A percentile compares a stretch with the other conserved stretches of the same genome.
Evolutionary conservation across 1,284 basidiomycete species (phyloP).

Genomic region (Pseudozyma thailandica): DNA sequence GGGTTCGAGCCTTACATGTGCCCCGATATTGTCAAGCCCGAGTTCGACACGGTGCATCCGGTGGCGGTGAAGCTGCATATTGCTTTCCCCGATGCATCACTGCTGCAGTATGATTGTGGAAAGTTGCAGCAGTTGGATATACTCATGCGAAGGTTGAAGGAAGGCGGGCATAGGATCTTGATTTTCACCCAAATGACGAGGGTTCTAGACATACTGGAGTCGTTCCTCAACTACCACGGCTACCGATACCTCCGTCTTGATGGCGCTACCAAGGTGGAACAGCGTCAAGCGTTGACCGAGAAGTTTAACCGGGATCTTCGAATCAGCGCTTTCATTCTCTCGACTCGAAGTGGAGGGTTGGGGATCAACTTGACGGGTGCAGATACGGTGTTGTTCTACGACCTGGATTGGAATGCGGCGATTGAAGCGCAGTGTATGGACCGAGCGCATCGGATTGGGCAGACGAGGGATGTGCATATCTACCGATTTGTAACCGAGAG

Average conservation of each 20-base stretch:
- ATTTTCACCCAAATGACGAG: constrained; percentile 99
- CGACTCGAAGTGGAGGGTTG: constrained; percentile 90
- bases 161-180: constrained; percentile 85
- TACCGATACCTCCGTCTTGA: constrained; percentile 92
- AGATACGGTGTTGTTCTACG: constrained; percentile 95
- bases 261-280: constrained; percentile 94
- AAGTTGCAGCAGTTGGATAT: constrained; percentile 86
- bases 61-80: constrained; percentile 87
- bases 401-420: constrained; percentile 96
- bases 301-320: constrained; percentile 93
- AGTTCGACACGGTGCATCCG: constrained; percentile 74
- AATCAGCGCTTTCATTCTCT: constrained; percentile 92
- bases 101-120: constrained; percentile 95
- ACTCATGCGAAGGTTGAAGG: constrained; percentile 84
- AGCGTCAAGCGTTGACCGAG: constrained; percentile 93
- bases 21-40: constrained; percentile 51
- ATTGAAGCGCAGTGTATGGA: constrained; percentile 98
- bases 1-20: constrained; percentile 66
- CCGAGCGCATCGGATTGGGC: constrained; percentile 91
- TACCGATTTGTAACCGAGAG: constrained; percentile 92
- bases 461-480: constrained; percentile 95
- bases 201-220: constrained; percentile 92
- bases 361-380: constrained; percentile 96
- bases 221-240: constrained; percentile 90
- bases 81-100: constrained; percentile 88